Evolutionary conservation across 2,329 filamentous ascomycete species (phyloP).

Genomic region (Periconia digitata): DNA sequence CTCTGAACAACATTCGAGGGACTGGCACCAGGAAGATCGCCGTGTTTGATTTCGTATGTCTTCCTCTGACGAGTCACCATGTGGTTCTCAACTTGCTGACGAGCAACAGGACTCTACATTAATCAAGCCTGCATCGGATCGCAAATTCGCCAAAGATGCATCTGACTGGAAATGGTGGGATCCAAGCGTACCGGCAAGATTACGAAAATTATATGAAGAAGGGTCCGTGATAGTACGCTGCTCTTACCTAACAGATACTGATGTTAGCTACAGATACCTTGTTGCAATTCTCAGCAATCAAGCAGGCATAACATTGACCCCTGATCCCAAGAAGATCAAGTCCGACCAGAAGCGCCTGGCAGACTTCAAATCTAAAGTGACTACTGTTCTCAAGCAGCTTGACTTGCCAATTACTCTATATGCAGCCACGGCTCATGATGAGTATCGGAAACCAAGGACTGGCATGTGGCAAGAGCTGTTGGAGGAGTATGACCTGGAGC

Average conservation of each 20-base stretch:
- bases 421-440: constrained; percentile 80
- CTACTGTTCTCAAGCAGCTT: constrained; percentile 68
- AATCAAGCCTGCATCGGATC: constrained; percentile 77
- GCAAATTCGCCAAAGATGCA: constrained; percentile 69
- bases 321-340: constrained; percentile 70
- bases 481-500: constrained; percentile 52
- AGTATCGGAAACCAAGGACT: constrained; percentile 79
- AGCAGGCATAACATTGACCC: constrained; percentile 74
- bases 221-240: constrained; percentile 52
- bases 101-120: constrained; percentile 76
- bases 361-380: constrained; percentile 82
- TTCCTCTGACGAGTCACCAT: background rate
- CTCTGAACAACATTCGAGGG: constrained; percentile 7
- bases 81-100: constrained; percentile 10
- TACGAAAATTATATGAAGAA: constrained; percentile 70
- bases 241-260: constrained; percentile 8
- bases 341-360: constrained; percentile 66
- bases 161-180: constrained; percentile 97
- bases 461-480: constrained; percentile 84
- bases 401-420: constrained; percentile 79
- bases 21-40: constrained; percentile 33
- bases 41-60: constrained; percentile 44
- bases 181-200: constrained; percentile 63
- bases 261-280: constrained; percentile 59
- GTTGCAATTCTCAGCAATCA: constrained; percentile 88